Percentiles rank a stretch among this genome's conserved stretches.
Evolutionary conservation across 2,329 filamentous ascomycete species (phyloP).

Genomic region (Pseudopyricularia cyperi): DNA sequence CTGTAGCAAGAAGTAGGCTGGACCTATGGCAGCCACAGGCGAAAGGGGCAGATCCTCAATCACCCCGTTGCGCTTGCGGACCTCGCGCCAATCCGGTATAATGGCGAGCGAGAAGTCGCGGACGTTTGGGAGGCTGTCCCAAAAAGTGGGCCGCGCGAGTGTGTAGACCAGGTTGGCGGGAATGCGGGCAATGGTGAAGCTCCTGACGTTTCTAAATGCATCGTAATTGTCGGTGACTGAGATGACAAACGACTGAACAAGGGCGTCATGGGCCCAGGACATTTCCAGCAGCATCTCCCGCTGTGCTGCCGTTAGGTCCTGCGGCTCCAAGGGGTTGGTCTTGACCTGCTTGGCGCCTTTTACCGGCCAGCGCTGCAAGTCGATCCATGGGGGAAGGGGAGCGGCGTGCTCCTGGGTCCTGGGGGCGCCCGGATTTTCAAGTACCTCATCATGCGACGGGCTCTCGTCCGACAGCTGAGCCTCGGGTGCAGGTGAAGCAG

Average conservation of each 20-base stretch:
- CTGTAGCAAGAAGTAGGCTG: slow-evolving; percentile 39
- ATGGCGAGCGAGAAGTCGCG: slow-evolving; percentile 43
- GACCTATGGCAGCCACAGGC: slow-evolving; percentile 8
- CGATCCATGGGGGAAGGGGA: neutral
- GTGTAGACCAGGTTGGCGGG: slow-evolving; percentile 46
- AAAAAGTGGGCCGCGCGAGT: slow-evolving; percentile 46
- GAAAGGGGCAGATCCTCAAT: slow-evolving; percentile 26
- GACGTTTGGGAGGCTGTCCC: slow-evolving; percentile 42
- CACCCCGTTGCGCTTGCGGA: slow-evolving; percentile 37
- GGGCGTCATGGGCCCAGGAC: slow-evolving; percentile 55
- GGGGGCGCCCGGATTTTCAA: neutral
- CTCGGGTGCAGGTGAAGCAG: neutral
- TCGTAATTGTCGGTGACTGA: slow-evolving; percentile 46
- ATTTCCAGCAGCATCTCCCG: slow-evolving; percentile 56
- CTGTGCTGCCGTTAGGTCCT: slow-evolving; percentile 31
- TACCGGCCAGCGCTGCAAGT: neutral
- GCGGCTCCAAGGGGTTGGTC: neutral
- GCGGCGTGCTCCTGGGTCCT: neutral
- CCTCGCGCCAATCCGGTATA: slow-evolving; percentile 52
- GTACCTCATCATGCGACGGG: neutral
- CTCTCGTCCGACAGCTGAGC: neutral
- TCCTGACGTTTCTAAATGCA: slow-evolving; percentile 40
- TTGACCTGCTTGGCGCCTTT: neutral
- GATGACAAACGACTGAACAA: slow-evolving; percentile 54
- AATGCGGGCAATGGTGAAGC: slow-evolving; percentile 50